Conservation (phyloP, 768 basidiomycete species). For the Paxillus involutus region DNA sequence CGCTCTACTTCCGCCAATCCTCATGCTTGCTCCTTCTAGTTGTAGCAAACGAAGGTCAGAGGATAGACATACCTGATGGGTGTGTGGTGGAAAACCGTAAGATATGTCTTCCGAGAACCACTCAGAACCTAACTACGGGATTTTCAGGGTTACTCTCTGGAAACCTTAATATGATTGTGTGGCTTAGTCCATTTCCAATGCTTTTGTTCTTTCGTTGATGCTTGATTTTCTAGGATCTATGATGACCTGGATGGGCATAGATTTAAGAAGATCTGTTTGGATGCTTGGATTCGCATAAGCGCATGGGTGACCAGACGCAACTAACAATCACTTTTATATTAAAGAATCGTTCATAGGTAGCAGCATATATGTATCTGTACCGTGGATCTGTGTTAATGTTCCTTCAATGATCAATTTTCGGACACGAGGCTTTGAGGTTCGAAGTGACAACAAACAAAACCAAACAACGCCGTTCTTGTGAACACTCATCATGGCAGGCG, state of each 20-base stretch:
- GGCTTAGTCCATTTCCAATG: neutral
- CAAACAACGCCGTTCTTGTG: conserved; percentile 22
- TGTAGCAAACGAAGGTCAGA: conserved; percentile 79
- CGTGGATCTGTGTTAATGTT: neutral
- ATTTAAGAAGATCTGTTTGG: neutral
- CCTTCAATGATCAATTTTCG: neutral
- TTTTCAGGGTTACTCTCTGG: conserved; percentile 69
- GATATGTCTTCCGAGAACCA: neutral
- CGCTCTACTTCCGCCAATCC: neutral
- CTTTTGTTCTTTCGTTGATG: neutral
- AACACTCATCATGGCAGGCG: conserved; percentile 34
- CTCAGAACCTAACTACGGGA: neutral
- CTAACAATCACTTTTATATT: no score
- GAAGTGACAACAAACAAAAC: conserved; percentile 15
- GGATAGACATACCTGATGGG: conserved; percentile 83
- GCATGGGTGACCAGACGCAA: no score
- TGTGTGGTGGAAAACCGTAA: conserved; percentile 72
- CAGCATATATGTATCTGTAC: no score
- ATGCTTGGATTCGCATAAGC: neutral
- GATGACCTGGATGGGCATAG: neutral
- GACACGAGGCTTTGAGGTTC: neutral
- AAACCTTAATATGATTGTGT: conserved; percentile 77
- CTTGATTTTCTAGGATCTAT: conserved; percentile 7
- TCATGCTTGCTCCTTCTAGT: conserved; percentile 32
- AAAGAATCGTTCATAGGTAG: no score